Percentiles rank a stretch among this genome's conserved stretches.
phyloP scores from a whole-genome alignment of 208 protist species.

The Acanthamoeba royreba region DNA sequence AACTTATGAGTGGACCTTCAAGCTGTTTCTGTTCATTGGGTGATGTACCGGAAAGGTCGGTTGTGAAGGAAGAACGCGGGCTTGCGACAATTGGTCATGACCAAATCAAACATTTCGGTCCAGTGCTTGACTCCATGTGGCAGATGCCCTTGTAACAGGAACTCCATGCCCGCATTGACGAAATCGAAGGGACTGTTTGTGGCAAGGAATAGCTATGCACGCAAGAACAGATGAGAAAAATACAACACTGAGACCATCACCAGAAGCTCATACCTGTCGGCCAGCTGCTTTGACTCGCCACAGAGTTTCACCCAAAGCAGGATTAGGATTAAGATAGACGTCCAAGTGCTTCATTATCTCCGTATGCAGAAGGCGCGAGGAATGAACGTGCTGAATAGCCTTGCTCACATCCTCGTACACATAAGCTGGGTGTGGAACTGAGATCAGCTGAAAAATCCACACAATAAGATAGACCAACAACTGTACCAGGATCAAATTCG shows the following conservation, averaged over 20 bases:
- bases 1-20: not conserved
- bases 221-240: not conserved
- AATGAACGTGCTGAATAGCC: not conserved
- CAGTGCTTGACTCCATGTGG: constrained; percentile 29
- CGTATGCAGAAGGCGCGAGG: constrained; percentile 46
- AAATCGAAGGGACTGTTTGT: constrained; percentile 62
- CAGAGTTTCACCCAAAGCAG: constrained; percentile 50
- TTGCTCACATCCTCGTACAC: constrained; percentile 36
- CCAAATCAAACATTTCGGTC: constrained; percentile 61
- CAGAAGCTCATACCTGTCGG: not conserved
- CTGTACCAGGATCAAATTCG: constrained; percentile 22
- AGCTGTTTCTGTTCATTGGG: not conserved
- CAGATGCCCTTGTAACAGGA: constrained; percentile 35
- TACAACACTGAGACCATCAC: not conserved
- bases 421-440: not conserved
- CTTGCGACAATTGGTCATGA: constrained; percentile 58
- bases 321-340: constrained; percentile 55
- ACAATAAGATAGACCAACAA: too few relatives aligned
- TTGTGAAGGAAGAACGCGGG: constrained; percentile 59
- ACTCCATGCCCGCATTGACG: constrained; percentile 58
- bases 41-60: constrained; percentile 49
- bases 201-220: constrained; percentile 53
- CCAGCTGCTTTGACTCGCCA: constrained; percentile 36
- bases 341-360: constrained; percentile 54
- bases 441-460: not conserved